Evolutionary conservation across 192 early-diverging fungal species (phyloP).

Genomic region (Umbelopsis sp.): DNA sequence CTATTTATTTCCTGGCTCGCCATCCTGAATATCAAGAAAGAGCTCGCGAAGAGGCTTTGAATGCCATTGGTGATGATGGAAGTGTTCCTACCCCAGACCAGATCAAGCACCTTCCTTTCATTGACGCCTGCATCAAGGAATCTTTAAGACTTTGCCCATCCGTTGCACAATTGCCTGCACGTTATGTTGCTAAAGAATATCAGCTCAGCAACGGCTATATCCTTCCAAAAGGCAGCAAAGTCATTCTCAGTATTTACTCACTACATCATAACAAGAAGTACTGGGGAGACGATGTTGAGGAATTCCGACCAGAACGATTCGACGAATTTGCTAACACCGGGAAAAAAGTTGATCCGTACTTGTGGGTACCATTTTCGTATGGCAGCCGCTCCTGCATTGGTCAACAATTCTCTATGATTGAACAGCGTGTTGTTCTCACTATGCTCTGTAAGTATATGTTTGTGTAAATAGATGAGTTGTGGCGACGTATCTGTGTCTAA

Average conservation of each 20-base stretch:
- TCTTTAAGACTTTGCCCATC: conserved; percentile 8
- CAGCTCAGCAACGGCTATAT: not conserved
- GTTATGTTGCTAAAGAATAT: conserved; percentile 1
- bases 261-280: conserved; percentile 39
- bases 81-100: conserved; percentile 41
- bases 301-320: conserved; percentile 53
- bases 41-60: conserved; percentile 28
- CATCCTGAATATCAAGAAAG: conserved; percentile 28
- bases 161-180: not conserved
- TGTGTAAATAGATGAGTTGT: no score
- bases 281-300: conserved; percentile 44
- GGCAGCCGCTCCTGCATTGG: conserved; percentile 61
- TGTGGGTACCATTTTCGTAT: conserved; percentile 57
- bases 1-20: conserved; percentile 16
- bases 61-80: conserved; percentile 33
- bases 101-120: conserved; percentile 2
- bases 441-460: conserved; percentile 42
- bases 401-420: conserved; percentile 58
- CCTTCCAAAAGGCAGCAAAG: conserved; percentile 18
- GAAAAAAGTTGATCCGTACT: conserved; percentile 28
- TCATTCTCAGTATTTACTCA: conserved; percentile 44
- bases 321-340: conserved; percentile 13
- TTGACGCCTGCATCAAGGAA: conserved; percentile 17
- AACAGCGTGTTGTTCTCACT: conserved; percentile 57
- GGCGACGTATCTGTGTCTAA: no score